A percentile compares a stretch with the other conserved stretches of the same genome.
Conservation (phyloP, 2,329 filamentous ascomycete genomes). For the Cladosporium sphaerospermum region DNA sequence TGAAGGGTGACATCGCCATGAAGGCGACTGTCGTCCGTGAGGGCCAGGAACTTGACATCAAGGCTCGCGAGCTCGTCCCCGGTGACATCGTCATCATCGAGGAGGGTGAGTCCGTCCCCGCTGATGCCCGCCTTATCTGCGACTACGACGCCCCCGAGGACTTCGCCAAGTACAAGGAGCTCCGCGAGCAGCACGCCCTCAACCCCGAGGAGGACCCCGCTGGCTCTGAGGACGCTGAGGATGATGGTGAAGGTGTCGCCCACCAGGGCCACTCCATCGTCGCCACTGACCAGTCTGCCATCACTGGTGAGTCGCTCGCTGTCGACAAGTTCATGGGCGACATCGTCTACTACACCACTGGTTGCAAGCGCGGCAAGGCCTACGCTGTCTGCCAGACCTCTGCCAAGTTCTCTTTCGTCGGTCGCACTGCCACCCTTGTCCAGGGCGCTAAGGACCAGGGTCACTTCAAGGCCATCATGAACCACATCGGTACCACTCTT, state of each 20-base stretch:
- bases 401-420: slow-evolving; percentile 68
- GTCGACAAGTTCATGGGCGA: slow-evolving; percentile 76
- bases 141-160: slow-evolving; percentile 63
- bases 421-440: slow-evolving; percentile 66
- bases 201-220: slow-evolving; percentile 53
- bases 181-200: slow-evolving; percentile 48
- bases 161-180: slow-evolving; percentile 61
- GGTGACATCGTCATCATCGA: slow-evolving; percentile 70
- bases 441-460: slow-evolving; percentile 69
- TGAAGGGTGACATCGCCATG: slow-evolving; percentile 76
- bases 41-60: slow-evolving; percentile 61
- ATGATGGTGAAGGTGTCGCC: slow-evolving; percentile 51
- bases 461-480: slow-evolving; percentile 80
- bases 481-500: slow-evolving; percentile 68
- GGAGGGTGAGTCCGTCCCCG: slow-evolving; percentile 65
- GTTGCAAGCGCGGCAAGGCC: slow-evolving; percentile 74
- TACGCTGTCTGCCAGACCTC: slow-evolving; percentile 63
- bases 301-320: slow-evolving; percentile 73
- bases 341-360: slow-evolving; percentile 70
- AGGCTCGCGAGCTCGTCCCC: slow-evolving; percentile 67
- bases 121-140: slow-evolving; percentile 66
- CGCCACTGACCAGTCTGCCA: slow-evolving; percentile 71
- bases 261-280: slow-evolving; percentile 61
- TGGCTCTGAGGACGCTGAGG: slow-evolving; percentile 54
- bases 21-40: slow-evolving; percentile 62